Conservation (phyloP, 306 rosid species). For the Vigna angularis region DNA sequence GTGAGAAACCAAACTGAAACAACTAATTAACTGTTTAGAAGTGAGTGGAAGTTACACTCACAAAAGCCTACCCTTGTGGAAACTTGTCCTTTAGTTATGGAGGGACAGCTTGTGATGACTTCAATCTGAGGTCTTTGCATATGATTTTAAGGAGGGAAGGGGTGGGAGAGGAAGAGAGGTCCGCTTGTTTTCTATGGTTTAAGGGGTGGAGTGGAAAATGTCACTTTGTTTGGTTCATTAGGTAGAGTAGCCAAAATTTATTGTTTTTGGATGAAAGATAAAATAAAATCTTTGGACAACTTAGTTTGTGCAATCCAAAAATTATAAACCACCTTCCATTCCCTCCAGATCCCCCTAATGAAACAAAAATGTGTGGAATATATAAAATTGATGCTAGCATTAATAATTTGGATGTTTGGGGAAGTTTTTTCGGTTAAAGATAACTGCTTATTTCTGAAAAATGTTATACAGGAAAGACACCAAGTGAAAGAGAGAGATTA, state of each 20-base stretch:
- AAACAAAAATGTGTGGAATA: no score
- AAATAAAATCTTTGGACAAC: not conserved
- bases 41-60: no score
- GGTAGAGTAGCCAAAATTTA: not conserved
- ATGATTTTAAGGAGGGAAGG: not conserved
- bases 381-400: no score
- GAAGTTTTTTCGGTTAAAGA: no score
- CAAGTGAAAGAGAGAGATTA: no score
- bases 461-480: no score
- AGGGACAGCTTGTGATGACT: not conserved
- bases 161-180: not conserved
- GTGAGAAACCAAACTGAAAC: no score
- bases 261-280: not conserved
- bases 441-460: no score
- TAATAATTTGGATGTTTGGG: no score
- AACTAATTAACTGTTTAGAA: no score
- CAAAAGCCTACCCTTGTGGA: not conserved
- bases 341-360: not conserved
- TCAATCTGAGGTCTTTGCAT: not conserved
- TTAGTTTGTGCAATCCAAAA: no score
- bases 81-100: slow-evolving; percentile 4
- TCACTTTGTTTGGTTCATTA: not conserved
- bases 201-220: not conserved
- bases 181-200: not conserved
- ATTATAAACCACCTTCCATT: not conserved